Evolutionary conservation across 495 filamentous ascomycete genomes (phyloP).

Genomic region (Penicillium bialowiezense): DNA sequence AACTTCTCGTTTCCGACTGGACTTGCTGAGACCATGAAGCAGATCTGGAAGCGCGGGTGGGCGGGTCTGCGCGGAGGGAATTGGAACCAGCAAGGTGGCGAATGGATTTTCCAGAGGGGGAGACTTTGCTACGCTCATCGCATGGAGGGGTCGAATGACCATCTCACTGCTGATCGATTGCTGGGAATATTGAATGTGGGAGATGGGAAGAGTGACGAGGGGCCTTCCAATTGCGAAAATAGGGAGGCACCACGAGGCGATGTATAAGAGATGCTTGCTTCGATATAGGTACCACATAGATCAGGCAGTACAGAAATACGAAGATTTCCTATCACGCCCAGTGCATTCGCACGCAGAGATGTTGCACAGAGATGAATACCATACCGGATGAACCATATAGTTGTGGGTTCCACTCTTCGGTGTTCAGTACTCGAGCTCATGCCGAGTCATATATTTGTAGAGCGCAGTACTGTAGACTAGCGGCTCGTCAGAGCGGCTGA

Average conservation of each 20-base stretch:
- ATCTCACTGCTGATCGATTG: slow-evolving; percentile 25
- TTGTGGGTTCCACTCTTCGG: too few relatives aligned
- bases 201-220: neutral
- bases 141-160: slow-evolving; percentile 23
- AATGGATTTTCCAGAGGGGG: slow-evolving; percentile 23
- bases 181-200: slow-evolving; percentile 16
- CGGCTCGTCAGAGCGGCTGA: too few relatives aligned
- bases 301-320: too few relatives aligned
- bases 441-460: too few relatives aligned
- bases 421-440: too few relatives aligned
- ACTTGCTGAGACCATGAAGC: slow-evolving; percentile 5
- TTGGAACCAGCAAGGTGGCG: slow-evolving; percentile 21
- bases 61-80: slow-evolving; percentile 10
- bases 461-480: too few relatives aligned
- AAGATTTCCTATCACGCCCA: too few relatives aligned
- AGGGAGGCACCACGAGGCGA: neutral
- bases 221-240: neutral
- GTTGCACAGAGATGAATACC: too few relatives aligned
- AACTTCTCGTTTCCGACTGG: slow-evolving; percentile 1
- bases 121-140: slow-evolving; percentile 21
- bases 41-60: slow-evolving; percentile 15
- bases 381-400: too few relatives aligned
- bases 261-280: too few relatives aligned
- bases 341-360: too few relatives aligned
- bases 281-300: too few relatives aligned